A percentile compares a stretch with the other conserved stretches of the same genome.
Evolutionary conservation across 352 stramenopile species (phyloP).

Genomic region (Globisporangium perplexum): DNA sequence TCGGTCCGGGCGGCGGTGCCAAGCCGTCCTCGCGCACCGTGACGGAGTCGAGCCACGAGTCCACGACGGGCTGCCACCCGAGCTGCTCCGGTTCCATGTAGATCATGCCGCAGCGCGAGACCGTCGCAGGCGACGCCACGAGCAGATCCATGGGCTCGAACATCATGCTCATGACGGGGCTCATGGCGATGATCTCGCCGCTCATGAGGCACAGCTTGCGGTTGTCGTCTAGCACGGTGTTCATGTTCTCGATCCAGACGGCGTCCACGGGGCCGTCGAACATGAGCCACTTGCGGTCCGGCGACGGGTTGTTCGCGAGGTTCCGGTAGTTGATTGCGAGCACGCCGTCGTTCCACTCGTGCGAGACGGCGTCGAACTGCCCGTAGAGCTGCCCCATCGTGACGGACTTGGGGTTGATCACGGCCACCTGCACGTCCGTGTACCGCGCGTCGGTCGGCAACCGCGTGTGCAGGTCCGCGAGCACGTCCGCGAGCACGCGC

Average conservation of each 20-base stretch:
- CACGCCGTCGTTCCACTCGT: slow-evolving; percentile 94
- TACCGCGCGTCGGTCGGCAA: slow-evolving; percentile 68
- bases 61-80: slow-evolving; percentile 82
- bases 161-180: slow-evolving; percentile 94
- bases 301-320: slow-evolving; percentile 67
- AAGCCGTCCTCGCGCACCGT: slow-evolving; percentile 20
- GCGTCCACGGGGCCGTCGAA: slow-evolving; percentile 92
- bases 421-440: slow-evolving; percentile 64
- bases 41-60: slow-evolving; percentile 88
- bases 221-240: slow-evolving; percentile 94
- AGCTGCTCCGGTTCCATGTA: slow-evolving; percentile 93
- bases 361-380: slow-evolving; percentile 92
- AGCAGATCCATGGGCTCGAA: slow-evolving; percentile 94
- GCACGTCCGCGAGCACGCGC: slow-evolving; percentile 86
- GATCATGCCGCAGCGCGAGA: slow-evolving; percentile 93
- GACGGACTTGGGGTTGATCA: slow-evolving; percentile 94
- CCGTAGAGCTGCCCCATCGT: slow-evolving; percentile 93
- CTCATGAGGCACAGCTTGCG: slow-evolving; percentile 93
- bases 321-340: slow-evolving; percentile 91
- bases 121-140: slow-evolving; percentile 90
- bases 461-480: slow-evolving; percentile 68
- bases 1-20: slow-evolving; percentile 22
- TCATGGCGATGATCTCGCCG: slow-evolving; percentile 95
- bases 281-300: slow-evolving; percentile 89
- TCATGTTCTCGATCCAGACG: slow-evolving; percentile 96